phyloP scores from a whole-genome alignment of 768 basidiomycete genomes.

The Psilocybe tampanensis region DNA sequence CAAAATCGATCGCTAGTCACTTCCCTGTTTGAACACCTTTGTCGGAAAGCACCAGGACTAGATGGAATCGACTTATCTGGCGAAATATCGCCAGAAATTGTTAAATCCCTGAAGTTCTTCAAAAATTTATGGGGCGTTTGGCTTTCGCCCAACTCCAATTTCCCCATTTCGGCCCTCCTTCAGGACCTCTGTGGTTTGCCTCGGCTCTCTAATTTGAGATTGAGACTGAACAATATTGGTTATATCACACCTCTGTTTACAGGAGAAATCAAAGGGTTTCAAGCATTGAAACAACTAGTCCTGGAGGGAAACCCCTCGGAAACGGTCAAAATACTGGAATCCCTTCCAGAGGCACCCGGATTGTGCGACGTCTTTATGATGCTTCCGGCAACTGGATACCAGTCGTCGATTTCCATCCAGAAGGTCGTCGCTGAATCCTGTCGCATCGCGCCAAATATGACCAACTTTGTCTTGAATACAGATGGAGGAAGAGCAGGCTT shows the following conservation, averaged over 20 bases:
- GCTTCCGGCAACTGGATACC: not conserved
- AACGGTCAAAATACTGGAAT: not conserved
- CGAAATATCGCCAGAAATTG: not conserved
- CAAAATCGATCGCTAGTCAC: slow-evolving; percentile 1
- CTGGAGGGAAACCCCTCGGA: not conserved
- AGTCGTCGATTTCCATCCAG: not conserved
- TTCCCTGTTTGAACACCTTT: slow-evolving; percentile 4
- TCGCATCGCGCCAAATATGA: not conserved
- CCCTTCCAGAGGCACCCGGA: not conserved
- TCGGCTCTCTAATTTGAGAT: not conserved
- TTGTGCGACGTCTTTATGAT: not conserved
- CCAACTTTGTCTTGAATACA: not conserved
- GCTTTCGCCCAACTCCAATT: not conserved
- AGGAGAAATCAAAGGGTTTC: not conserved
- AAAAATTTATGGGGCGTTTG: not conserved
- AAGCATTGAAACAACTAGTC: not conserved
- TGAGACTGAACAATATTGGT: not conserved
- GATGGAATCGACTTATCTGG: slow-evolving; percentile 2
- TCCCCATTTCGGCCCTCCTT: not conserved
- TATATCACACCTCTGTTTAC: not conserved
- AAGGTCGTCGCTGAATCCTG: not conserved
- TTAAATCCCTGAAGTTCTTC: not conserved
- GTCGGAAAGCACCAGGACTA: not conserved
- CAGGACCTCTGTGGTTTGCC: not conserved
- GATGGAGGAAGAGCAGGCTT: not conserved